Percentiles rank a stretch among this genome's conserved stretches.
phyloP scores from a whole-genome alignment of 257 asterid genomes.

The Penstemon davidsonii region DNA sequence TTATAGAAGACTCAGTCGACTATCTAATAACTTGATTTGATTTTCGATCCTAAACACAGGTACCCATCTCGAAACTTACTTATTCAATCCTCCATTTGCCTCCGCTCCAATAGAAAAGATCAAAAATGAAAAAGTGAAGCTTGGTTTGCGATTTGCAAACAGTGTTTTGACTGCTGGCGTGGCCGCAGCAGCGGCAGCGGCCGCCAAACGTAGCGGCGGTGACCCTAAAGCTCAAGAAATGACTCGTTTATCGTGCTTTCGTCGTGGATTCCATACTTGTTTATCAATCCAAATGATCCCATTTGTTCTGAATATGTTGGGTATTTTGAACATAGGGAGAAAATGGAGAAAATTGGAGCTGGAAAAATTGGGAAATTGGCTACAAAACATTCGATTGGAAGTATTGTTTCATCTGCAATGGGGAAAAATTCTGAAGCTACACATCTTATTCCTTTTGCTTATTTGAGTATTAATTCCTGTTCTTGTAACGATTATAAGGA shows the following conservation, averaged over 20 bases:
- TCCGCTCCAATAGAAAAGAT: slow-evolving; percentile 61
- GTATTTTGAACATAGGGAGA: too few relatives aligned
- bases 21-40: too few relatives aligned
- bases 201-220: slow-evolving; percentile 18
- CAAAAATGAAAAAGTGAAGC: slow-evolving; percentile 46
- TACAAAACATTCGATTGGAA: too few relatives aligned
- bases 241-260: slow-evolving; percentile 44
- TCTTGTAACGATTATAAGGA: too few relatives aligned
- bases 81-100: slow-evolving; percentile 72
- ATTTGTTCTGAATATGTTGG: too few relatives aligned
- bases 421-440: too few relatives aligned
- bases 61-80: slow-evolving; percentile 54
- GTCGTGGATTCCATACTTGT: slow-evolving; percentile 72
- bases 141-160: slow-evolving; percentile 52
- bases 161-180: slow-evolving; percentile 60
- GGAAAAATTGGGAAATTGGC: too few relatives aligned
- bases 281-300: slow-evolving; percentile 53
- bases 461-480: slow-evolving; percentile 25
- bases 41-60: slow-evolving; percentile 11
- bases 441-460: too few relatives aligned
- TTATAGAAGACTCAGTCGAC: too few relatives aligned
- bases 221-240: neutral
- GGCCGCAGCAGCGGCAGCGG: slow-evolving; percentile 35
- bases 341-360: too few relatives aligned
- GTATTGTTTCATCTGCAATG: too few relatives aligned